Percentiles rank a stretch among this genome's conserved stretches.
These are phyloP conservation scores for Myriosclerotinia curreyana DNA, from an alignment of 2,329 filamentous ascomycete species.

Conservation along the genomic window DNA sequence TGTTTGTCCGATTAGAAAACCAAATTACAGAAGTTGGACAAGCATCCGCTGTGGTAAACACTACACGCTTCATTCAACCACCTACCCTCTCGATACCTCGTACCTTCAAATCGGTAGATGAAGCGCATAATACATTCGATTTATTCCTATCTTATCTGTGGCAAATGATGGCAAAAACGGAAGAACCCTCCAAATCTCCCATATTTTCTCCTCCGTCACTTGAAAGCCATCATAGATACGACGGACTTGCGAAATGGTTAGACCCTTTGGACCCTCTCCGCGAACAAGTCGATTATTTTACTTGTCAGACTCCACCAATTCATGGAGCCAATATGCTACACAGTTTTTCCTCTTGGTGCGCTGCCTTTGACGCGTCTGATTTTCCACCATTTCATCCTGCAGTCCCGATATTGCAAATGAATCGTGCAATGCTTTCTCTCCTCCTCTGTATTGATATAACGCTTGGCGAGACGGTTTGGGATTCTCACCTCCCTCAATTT, in stretches of 20 bases:
- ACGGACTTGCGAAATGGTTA: not conserved
- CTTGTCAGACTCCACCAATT: not conserved
- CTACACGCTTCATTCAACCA: not conserved
- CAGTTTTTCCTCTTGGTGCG: not conserved
- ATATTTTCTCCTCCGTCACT: not conserved
- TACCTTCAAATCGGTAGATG: conserved; percentile 7
- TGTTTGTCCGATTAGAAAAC: conserved; percentile 15
- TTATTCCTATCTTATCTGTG: not conserved
- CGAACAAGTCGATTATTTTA: not conserved
- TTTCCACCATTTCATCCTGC: conserved; percentile 11
- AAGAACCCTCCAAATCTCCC: not conserved
- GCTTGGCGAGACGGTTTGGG: not conserved
- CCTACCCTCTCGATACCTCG: not conserved
- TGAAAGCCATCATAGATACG: not conserved
- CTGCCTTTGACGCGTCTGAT: not conserved
- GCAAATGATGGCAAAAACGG: not conserved
- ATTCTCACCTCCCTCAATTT: conserved; percentile 1
- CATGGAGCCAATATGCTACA: not conserved
- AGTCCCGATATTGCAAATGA: not conserved
- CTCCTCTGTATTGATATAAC: not conserved
- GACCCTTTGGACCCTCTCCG: not conserved
- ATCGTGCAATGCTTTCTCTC: not conserved
- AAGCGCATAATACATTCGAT: conserved; percentile 6
- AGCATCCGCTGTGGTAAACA: not conserved
- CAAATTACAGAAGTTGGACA: conserved; percentile 13